Conservation (phyloP, 345 rosid species). For the Erodium maritimum region DNA sequence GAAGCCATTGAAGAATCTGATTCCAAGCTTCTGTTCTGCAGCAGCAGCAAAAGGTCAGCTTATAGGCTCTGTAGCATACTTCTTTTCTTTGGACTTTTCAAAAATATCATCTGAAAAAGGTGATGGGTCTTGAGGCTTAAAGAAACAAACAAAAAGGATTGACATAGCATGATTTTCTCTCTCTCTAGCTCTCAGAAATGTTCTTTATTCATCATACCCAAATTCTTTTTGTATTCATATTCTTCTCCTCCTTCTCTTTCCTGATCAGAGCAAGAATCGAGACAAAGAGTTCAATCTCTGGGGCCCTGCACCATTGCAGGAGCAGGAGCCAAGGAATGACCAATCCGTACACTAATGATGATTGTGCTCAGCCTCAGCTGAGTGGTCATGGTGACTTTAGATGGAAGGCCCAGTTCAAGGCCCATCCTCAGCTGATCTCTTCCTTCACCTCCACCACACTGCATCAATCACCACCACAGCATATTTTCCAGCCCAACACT, state of each 20-base stretch:
- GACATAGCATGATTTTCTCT: slow-evolving; percentile 13
- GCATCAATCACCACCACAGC: background rate
- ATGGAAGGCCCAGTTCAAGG: too few relatives aligned
- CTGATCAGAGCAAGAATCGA: slow-evolving; percentile 30
- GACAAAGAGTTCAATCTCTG: slow-evolving; percentile 36
- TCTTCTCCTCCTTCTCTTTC: too few relatives aligned
- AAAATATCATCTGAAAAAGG: slow-evolving; percentile 4
- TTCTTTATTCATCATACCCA: slow-evolving; percentile 13
- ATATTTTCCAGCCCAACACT: background rate
- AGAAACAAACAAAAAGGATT: slow-evolving; percentile 24
- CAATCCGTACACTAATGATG: slow-evolving; percentile 28
- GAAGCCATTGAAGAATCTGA: slow-evolving; percentile 33
- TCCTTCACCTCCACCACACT: slow-evolving; percentile 12
- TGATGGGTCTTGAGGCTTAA: slow-evolving; percentile 6
- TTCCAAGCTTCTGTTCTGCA: slow-evolving; percentile 14
- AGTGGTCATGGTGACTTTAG: slow-evolving; percentile 23
- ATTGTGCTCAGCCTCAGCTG: slow-evolving; percentile 11
- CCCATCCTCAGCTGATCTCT: slow-evolving; percentile 13
- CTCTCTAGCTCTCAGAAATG: too few relatives aligned
- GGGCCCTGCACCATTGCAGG: slow-evolving; percentile 37
- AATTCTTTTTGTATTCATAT: slow-evolving; percentile 16
- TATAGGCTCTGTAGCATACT: slow-evolving; percentile 5
- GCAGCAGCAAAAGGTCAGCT: slow-evolving; percentile 32
- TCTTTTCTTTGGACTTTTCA: slow-evolving; percentile 3
- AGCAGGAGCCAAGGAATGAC: slow-evolving; percentile 27